phyloP scores from a whole-genome alignment of 169 alveolate species.

The Cryptosporidium sp. region DNA sequence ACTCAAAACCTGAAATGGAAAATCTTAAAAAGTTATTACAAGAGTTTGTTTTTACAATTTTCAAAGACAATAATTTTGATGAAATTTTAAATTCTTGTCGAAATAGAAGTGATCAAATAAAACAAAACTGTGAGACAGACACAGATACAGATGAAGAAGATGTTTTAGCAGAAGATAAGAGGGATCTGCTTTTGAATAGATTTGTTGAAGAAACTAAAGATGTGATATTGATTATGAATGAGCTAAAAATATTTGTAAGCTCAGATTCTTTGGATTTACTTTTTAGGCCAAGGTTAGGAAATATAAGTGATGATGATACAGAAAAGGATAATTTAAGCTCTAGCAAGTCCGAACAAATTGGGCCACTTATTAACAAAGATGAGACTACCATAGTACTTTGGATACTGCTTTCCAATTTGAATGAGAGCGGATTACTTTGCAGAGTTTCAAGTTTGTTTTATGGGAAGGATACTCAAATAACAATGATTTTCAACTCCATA shows the following conservation, averaged over 20 bases:
- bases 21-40: neutral
- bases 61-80: neutral
- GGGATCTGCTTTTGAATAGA: neutral
- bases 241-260: neutral
- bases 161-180: neutral
- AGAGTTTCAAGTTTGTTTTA: conserved; percentile 43
- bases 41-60: neutral
- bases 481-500: neutral
- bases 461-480: conserved; percentile 16
- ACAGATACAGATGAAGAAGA: neutral
- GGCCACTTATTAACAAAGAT: conserved; percentile 1
- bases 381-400: conserved; percentile 48
- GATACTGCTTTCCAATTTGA: conserved; percentile 18
- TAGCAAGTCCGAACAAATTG: too few species aligned
- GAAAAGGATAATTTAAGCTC: neutral
- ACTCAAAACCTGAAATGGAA: neutral
- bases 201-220: conserved; percentile 6
- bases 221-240: neutral
- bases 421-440: conserved; percentile 2
- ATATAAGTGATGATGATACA: too few species aligned
- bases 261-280: neutral
- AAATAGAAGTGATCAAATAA: neutral
- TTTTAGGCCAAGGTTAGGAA: neutral
- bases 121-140: neutral
- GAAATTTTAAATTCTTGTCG: neutral